Evolutionary conservation across 352 stramenopile species (phyloP).

Genomic region (Pythium utonaiense): DNA sequence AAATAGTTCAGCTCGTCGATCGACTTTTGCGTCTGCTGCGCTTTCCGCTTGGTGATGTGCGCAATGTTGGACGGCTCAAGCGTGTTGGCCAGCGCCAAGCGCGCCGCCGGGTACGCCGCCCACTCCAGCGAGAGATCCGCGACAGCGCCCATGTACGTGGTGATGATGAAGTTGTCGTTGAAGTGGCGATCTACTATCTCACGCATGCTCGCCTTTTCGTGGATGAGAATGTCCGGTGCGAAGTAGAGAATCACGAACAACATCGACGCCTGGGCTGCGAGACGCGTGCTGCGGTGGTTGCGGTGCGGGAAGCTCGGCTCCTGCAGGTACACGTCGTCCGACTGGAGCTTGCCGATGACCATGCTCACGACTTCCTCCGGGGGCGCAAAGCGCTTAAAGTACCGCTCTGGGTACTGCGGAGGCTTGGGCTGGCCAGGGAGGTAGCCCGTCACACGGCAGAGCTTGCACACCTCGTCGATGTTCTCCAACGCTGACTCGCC

Average conservation of each 20-base stretch:
- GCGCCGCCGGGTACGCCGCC: slow-evolving; percentile 86
- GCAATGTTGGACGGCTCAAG: slow-evolving; percentile 85
- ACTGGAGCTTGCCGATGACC: slow-evolving; percentile 92
- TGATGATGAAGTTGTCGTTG: slow-evolving; percentile 95
- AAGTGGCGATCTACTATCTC: slow-evolving; percentile 96
- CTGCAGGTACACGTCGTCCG: slow-evolving; percentile 93
- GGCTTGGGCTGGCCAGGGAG: slow-evolving; percentile 81
- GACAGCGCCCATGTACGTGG: slow-evolving; percentile 93
- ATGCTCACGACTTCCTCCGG: slow-evolving; percentile 89
- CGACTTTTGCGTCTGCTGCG: slow-evolving; percentile 77
- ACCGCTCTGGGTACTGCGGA: slow-evolving; percentile 83
- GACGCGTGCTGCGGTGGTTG: slow-evolving; percentile 88
- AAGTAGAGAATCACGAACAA: slow-evolving; percentile 96
- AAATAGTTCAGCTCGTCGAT: slow-evolving; percentile 91
- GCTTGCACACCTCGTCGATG: slow-evolving; percentile 90
- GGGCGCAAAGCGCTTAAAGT: slow-evolving; percentile 86
- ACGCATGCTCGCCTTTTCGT: slow-evolving; percentile 90
- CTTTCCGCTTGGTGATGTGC: slow-evolving; percentile 88
- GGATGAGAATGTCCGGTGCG: slow-evolving; percentile 88
- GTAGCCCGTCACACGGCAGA: slow-evolving; percentile 89
- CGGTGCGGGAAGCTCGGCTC: slow-evolving; percentile 90
- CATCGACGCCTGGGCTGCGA: slow-evolving; percentile 91
- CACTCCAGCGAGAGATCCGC: slow-evolving; percentile 93
- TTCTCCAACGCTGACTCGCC: slow-evolving; percentile 87
- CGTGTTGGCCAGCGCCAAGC: slow-evolving; percentile 87